phyloP scores from a whole-genome alignment of 129 eudicot genomes.

The Ambrosia artemisiifolia region DNA sequence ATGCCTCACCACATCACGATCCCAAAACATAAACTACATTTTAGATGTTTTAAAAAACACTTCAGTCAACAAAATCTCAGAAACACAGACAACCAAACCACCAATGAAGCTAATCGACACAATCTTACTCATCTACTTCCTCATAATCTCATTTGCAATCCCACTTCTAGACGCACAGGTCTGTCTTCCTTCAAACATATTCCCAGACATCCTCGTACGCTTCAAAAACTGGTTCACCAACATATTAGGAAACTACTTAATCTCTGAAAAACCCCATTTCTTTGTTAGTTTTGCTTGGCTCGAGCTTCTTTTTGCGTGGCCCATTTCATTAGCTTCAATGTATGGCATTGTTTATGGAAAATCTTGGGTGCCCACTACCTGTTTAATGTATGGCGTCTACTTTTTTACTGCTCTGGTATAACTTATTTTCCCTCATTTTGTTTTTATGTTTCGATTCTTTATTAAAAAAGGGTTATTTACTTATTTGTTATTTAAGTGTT shows the following conservation, averaged over 20 bases:
- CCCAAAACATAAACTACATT: too few relatives aligned
- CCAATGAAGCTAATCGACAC: slow-evolving; percentile 40
- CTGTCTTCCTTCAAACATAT: slow-evolving; percentile 42
- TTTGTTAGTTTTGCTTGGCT: slow-evolving; percentile 70
- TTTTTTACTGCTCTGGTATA: slow-evolving; percentile 55
- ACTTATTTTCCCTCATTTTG: neutral
- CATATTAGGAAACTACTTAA: slow-evolving; percentile 50
- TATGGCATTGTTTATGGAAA: slow-evolving; percentile 46
- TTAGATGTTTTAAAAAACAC: too few relatives aligned
- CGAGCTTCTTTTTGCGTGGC: slow-evolving; percentile 71
- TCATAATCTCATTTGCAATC: slow-evolving; percentile 44
- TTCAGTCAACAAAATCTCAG: too few relatives aligned
- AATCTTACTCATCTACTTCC: slow-evolving; percentile 52
- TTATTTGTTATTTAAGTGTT: neutral
- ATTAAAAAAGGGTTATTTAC: neutral
- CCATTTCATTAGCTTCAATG: slow-evolving; percentile 46
- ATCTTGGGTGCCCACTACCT: slow-evolving; percentile 64
- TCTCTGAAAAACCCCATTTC: slow-evolving; percentile 66
- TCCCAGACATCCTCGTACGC: slow-evolving; percentile 44
- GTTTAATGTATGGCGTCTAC: slow-evolving; percentile 53
- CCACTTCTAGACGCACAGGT: slow-evolving; percentile 66
- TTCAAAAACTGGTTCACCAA: slow-evolving; percentile 45
- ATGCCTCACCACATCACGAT: too few relatives aligned
- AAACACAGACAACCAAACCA: too few relatives aligned
- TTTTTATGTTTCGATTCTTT: neutral